Conservation (phyloP, 495 filamentous ascomycete species). For the Aspergillus baeticus region DNA sequence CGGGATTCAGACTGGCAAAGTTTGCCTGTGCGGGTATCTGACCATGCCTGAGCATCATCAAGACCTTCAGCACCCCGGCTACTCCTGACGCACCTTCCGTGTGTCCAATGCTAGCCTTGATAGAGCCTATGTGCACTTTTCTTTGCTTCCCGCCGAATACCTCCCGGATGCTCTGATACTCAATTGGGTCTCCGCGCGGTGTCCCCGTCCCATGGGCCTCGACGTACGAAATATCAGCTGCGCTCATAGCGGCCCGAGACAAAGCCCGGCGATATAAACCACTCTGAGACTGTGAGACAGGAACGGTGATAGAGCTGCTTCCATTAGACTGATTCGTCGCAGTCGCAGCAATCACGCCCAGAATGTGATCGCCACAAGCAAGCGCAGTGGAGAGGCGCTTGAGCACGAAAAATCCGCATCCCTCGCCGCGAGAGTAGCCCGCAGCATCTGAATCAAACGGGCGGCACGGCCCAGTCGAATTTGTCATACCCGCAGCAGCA, state of each 20-base stretch:
- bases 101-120: constrained; percentile 51
- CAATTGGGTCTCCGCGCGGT: constrained; percentile 39
- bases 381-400: constrained; percentile 60
- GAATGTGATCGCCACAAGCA: constrained; percentile 56
- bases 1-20: constrained; percentile 34
- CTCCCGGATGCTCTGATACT: constrained; percentile 30
- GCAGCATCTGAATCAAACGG: constrained; percentile 64
- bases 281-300: constrained; percentile 27
- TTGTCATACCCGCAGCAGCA: constrained; percentile 24
- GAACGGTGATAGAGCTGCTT: constrained; percentile 27
- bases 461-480: constrained; percentile 47
- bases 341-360: constrained; percentile 50
- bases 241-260: constrained; percentile 3
- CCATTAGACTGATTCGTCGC: constrained; percentile 26
- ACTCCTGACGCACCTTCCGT: constrained; percentile 45
- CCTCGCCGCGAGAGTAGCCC: constrained; percentile 69
- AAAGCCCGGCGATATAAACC: constrained; percentile 19
- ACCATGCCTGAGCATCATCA: constrained; percentile 48
- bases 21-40: constrained; percentile 47
- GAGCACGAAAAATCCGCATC: constrained; percentile 59
- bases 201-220: constrained; percentile 35
- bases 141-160: constrained; percentile 26
- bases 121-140: constrained; percentile 27
- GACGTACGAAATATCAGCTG: constrained; percentile 17
- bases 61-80: constrained; percentile 39